A percentile compares a stretch with the other conserved stretches of the same genome.
Evolutionary conservation across 441 rosid species (phyloP).

Genomic region (Corymbia calophylla): DNA sequence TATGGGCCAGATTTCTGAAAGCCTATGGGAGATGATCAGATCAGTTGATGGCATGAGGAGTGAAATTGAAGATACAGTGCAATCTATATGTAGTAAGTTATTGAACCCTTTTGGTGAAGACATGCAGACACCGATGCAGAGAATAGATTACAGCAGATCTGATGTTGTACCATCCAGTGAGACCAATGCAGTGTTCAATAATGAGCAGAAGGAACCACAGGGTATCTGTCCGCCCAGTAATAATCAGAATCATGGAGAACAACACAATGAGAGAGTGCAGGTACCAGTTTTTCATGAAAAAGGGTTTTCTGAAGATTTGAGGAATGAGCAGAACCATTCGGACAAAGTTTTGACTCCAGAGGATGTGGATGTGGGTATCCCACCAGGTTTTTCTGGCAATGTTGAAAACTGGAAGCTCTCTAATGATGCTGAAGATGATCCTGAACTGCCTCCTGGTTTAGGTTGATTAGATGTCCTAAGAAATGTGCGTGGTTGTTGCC

Average conservation of each 20-base stretch:
- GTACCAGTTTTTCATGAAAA: slow-evolving; percentile 10
- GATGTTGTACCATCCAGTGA: slow-evolving; percentile 9
- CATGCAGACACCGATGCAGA: slow-evolving; percentile 6
- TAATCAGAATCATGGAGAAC: slow-evolving; percentile 11
- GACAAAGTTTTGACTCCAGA: slow-evolving; percentile 10
- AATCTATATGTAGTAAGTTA: slow-evolving; percentile 58
- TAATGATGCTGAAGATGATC: slow-evolving; percentile 64
- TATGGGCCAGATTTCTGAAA: slow-evolving; percentile 64
- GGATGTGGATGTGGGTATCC: slow-evolving; percentile 15
- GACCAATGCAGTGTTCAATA: slow-evolving; percentile 15
- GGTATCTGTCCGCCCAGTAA: slow-evolving; percentile 25
- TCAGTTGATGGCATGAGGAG: slow-evolving; percentile 65
- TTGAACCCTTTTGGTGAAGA: slow-evolving; percentile 31
- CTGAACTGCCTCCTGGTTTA: slow-evolving; percentile 95
- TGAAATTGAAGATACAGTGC: slow-evolving; percentile 68
- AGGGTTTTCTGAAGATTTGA: not conserved
- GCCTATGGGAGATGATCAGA: slow-evolving; percentile 73
- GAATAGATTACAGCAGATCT: slow-evolving; percentile 9
- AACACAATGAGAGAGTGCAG: slow-evolving; percentile 9
- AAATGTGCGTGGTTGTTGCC: no score
- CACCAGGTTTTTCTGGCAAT: slow-evolving; percentile 31
- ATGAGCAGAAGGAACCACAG: slow-evolving; percentile 37
- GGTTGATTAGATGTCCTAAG: slow-evolving; percentile 24
- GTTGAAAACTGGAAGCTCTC: slow-evolving; percentile 14
- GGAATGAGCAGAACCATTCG: not conserved